Base-by-base conservation (phyloP, 176 grass and related monocot genomes). In the Hyparrhenia diplandra region DNA sequence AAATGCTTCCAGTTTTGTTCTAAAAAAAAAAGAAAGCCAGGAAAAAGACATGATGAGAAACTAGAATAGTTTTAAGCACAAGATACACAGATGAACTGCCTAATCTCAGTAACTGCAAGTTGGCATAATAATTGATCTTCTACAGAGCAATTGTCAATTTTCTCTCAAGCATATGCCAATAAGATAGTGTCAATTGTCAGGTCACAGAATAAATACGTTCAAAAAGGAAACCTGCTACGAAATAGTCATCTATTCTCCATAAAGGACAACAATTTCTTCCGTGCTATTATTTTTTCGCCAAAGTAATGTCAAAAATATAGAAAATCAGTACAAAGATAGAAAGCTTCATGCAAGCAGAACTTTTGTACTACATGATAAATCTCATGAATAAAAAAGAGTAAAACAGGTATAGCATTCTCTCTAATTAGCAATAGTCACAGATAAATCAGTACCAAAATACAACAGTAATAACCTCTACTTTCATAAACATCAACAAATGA, bases 1-100 rank as follows among this genome's bases (percentile, higher is more conserved):
- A 95, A 98, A 95, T 30, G 90, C 92, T 93, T 98, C 95, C 39
- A 98, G 82, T 84, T 98, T 98, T 87, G 92, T 64, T 83, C 95
- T 98, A 83, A 67, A 91, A 80, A n/a, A n/a, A n/a, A 88, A 74
- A n/a, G 31, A 78, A 78, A 86, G 34, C 16, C 25, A 73, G 27
- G 36, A 80, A 39, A 36, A 42, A 85, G 31, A 81, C 71, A 10
- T 71, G n/a, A 67, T 52, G 27, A 75, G 14, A 8, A 71, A 78
- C 49, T 73, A 64, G 36, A 47, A 25, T 30, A 55, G 75, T 66
- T 49, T 67, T 31, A 23, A 83, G 47, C 21, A 63, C 9, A 17
- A 65, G 1, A 67, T 65, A 45, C 8, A 27, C 16, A 64, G 17
- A 45, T 51, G 29, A 79, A 66, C 76, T 78, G 13, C 34, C 52